Conservation (phyloP, 2,329 filamentous ascomycete genomes). For the Graphilbum ipis-grandicollis region DNA sequence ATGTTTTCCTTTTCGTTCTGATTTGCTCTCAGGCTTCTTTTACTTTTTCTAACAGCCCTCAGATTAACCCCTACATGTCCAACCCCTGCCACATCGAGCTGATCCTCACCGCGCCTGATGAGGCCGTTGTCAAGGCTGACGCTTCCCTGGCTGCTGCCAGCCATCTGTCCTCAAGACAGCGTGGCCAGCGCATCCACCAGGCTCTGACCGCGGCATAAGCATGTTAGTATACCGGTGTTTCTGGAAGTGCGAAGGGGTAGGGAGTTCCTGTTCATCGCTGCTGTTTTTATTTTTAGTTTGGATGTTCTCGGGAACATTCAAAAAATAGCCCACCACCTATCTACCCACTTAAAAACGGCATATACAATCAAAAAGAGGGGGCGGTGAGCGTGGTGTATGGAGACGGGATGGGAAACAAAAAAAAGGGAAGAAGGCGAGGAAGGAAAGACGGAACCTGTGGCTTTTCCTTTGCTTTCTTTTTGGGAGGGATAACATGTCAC, state of each 20-base stretch:
- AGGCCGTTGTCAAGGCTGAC: constrained; percentile 83
- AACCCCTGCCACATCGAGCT: constrained; percentile 99
- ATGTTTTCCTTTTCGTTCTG: constrained; percentile 39
- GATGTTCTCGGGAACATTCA: no score
- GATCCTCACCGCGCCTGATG: constrained; percentile 95
- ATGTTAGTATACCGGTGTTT: no score
- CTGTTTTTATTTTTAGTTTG: not conserved
- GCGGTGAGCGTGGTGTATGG: not conserved
- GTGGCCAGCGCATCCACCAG: constrained; percentile 50
- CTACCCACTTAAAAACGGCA: no score
- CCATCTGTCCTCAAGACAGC: constrained; percentile 82
- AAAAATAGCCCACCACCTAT: no score
- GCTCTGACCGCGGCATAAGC: constrained; percentile 46
- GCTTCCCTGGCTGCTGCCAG: constrained; percentile 46
- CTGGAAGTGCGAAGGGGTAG: not conserved
- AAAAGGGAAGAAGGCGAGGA: not conserved
- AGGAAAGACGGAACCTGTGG: not conserved
- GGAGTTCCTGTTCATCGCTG: not conserved
- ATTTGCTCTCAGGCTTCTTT: not conserved
- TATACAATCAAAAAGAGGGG: no score
- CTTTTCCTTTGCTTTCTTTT: not conserved
- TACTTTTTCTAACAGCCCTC: not conserved
- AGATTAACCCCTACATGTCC: constrained; percentile 99
- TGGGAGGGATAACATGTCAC: not conserved
- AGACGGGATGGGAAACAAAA: not conserved